phyloP scores from a whole-genome alignment of 306 rosid genomes.

The Trifolium dubium region DNA sequence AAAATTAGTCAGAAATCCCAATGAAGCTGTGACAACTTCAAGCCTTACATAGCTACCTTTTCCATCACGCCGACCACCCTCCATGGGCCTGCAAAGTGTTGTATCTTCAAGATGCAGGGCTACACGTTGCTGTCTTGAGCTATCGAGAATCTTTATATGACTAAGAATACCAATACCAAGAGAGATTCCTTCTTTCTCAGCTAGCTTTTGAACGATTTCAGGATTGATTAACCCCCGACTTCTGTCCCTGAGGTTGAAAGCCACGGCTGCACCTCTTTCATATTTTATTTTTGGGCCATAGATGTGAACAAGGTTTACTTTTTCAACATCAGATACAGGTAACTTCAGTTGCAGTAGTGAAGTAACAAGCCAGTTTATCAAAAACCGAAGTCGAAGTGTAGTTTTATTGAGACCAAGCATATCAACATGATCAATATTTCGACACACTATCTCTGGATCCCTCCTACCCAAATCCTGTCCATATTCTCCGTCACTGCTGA shows the following conservation, averaged over 20 bases:
- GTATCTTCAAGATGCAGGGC: conserved; percentile 63
- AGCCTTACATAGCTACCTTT: conserved; percentile 72
- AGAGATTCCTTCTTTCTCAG: conserved; percentile 88
- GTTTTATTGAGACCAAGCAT: conserved; percentile 94
- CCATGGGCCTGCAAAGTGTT: conserved; percentile 80
- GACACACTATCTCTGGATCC: conserved; percentile 80
- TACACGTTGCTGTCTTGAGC: conserved; percentile 57
- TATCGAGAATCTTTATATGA: conserved; percentile 75
- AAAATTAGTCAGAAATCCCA: conserved; percentile 86
- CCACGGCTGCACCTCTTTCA: conserved; percentile 96
- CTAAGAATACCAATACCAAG: conserved; percentile 87
- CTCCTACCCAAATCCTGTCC: conserved; percentile 60
- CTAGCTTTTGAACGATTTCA: conserved; percentile 89
- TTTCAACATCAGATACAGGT: conserved; percentile 55
- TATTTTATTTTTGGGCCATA: conserved; percentile 96
- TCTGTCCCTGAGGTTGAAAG: conserved; percentile 83
- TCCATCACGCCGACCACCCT: conserved; percentile 62
- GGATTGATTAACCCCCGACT: conserved; percentile 73
- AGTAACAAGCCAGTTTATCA: conserved; percentile 95
- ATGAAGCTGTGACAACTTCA: conserved; percentile 91
- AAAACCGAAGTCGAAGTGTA: conserved; percentile 78
- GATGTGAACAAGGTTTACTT: conserved; percentile 68
- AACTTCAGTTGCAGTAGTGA: conserved; percentile 80
- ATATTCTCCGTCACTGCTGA: conserved; percentile 73
- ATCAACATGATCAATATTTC: conserved; percentile 77